A percentile compares a stretch with the other conserved stretches of the same genome.
Conservation (phyloP, 2,329 filamentous ascomycete genomes). For the Phialophora verrucosa region DNA sequence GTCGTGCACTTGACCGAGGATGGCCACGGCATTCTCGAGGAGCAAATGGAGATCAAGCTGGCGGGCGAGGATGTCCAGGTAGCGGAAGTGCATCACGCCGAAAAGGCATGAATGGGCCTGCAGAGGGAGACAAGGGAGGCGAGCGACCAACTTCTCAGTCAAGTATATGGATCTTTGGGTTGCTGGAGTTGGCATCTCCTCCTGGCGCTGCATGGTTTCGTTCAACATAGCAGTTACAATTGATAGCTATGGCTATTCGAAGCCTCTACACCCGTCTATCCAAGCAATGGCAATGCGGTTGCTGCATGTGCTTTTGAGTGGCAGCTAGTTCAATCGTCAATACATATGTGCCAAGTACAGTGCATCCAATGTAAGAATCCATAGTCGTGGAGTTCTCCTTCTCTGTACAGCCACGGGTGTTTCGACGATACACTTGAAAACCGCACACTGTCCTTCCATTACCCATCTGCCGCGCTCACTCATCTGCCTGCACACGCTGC, state of each 20-base stretch:
- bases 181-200: no score
- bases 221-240: no score
- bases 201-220: no score
- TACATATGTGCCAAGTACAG: background rate
- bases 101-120: constrained; percentile 17
- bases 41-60: constrained; percentile 8
- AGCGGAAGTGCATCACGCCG: constrained; percentile 11
- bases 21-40: constrained; percentile 28
- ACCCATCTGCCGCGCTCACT: no score
- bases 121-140: background rate
- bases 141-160: no score
- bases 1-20: constrained; percentile 29
- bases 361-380: background rate
- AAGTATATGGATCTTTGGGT: no score
- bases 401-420: background rate
- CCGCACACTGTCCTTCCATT: background rate
- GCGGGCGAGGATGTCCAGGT: constrained; percentile 2
- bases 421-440: background rate
- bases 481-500: no score
- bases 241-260: background rate
- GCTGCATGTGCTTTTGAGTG: background rate
- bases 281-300: background rate
- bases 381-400: background rate
- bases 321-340: background rate
- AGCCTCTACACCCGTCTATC: background rate